Conservation (phyloP, 441 rosid genomes). For the Gossypium gossypioides region DNA sequence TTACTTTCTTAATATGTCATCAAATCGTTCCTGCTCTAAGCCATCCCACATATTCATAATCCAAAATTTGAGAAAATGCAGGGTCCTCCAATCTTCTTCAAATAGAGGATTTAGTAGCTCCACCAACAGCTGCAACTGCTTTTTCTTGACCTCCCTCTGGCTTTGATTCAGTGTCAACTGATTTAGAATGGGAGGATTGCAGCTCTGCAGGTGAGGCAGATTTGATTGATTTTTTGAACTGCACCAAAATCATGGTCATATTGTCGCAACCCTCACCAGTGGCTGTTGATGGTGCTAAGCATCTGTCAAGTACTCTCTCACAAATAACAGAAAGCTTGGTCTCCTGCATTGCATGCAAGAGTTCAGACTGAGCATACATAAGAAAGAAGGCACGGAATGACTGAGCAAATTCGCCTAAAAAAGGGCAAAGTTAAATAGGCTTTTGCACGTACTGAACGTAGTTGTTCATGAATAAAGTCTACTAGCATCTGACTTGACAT, state of each 20-base stretch:
- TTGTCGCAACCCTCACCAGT: conserved; percentile 93
- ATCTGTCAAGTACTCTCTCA: conserved; percentile 73
- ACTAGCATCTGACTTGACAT: conserved; percentile 92
- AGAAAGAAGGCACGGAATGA: neutral
- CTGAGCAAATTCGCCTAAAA: neutral
- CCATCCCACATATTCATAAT: conserved; percentile 9
- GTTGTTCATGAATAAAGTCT: conserved; percentile 74
- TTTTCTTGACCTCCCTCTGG: conserved; percentile 20
- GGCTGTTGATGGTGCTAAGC: conserved; percentile 82
- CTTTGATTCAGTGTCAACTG: conserved; percentile 21
- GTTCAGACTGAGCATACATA: neutral
- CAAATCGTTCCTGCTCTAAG: neutral
- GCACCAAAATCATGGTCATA: conserved; percentile 94
- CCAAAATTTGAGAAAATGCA: neutral
- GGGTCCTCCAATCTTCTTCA: conserved; percentile 9
- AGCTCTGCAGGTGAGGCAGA: conserved; percentile 19
- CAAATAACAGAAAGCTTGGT: conserved; percentile 78
- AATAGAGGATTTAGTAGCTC: neutral
- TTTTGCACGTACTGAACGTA: conserved; percentile 38
- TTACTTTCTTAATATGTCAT: conserved; percentile 3
- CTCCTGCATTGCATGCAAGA: conserved; percentile 44
- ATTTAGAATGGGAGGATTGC: conserved; percentile 30
- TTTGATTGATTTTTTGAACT: conserved; percentile 64
- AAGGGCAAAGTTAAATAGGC: neutral
- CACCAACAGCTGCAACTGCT: conserved; percentile 5